Percentiles rank a stretch among this genome's conserved stretches.
phyloP scores from a whole-genome alignment of 2,329 filamentous ascomycete genomes.

The Penicillium olsonii region DNA sequence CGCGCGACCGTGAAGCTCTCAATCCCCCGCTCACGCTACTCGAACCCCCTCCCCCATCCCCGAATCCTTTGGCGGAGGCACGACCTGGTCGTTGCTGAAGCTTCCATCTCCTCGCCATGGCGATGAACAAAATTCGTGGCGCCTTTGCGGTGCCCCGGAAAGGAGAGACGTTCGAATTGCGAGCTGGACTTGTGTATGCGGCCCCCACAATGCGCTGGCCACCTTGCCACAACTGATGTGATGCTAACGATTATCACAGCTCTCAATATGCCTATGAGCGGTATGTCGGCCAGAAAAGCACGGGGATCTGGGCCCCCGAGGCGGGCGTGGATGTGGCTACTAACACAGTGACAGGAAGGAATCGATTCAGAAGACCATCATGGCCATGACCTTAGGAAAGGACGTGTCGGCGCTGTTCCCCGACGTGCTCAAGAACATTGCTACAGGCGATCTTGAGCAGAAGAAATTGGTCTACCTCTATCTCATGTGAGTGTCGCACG shows the following conservation, averaged over 20 bases:
- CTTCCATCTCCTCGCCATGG: slow-evolving; percentile 59
- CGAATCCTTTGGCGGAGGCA: slow-evolving; percentile 33
- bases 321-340: slow-evolving; percentile 14
- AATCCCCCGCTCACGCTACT: slow-evolving; percentile 32
- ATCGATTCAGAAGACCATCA: slow-evolving; percentile 99
- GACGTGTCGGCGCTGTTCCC: slow-evolving; percentile 97
- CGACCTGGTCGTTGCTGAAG: slow-evolving; percentile 40
- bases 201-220: slow-evolving; percentile 19
- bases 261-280: slow-evolving; percentile 99
- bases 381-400: slow-evolving; percentile 99
- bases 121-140: slow-evolving; percentile 92
- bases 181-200: slow-evolving; percentile 77
- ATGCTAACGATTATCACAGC: slow-evolving; percentile 50
- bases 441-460: slow-evolving; percentile 89
- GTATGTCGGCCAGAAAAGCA: slow-evolving; percentile 39
- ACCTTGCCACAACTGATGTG: slow-evolving; percentile 18
- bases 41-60: slow-evolving; percentile 16
- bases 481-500: slow-evolving; percentile 69
- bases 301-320: background rate
- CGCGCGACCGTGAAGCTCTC: slow-evolving; percentile 34
- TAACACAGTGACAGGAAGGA: slow-evolving; percentile 68
- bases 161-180: slow-evolving; percentile 96
- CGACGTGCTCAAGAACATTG: slow-evolving; percentile 98
- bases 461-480: slow-evolving; percentile 99
- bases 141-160: slow-evolving; percentile 92